A percentile compares a stretch with the other conserved stretches of the same genome.
Evolutionary conservation across 1,284 basidiomycete species (phyloP).

Genomic region (Moesziomyces aphidis): DNA sequence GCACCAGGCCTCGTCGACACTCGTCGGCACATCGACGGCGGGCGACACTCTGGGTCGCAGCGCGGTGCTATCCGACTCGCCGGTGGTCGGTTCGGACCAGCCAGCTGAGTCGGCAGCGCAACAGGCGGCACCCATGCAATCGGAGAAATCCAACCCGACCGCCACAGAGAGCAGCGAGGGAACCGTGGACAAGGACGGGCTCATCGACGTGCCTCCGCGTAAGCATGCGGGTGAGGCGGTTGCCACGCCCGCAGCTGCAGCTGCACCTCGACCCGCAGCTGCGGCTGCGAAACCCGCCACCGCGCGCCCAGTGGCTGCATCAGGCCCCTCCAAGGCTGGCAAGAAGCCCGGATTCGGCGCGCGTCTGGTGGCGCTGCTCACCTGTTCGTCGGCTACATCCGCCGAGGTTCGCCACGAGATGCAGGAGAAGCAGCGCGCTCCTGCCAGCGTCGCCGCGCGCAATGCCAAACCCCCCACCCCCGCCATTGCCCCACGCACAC

Average conservation of each 20-base stretch:
- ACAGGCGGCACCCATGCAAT: background rate
- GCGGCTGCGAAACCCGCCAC: constrained; percentile 1
- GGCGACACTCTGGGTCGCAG: constrained; percentile 24
- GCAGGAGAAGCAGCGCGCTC: constrained; percentile 25
- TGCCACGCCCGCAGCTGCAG: background rate
- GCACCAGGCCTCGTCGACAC: constrained; percentile 35
- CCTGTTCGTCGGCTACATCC: constrained; percentile 40
- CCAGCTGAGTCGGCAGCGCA: background rate
- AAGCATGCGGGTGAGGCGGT: constrained; percentile 7
- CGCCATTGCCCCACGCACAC: constrained; percentile 20
- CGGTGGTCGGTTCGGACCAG: background rate
- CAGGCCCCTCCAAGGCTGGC: background rate
- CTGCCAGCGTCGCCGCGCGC: constrained; percentile 8
- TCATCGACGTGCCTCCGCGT: constrained; percentile 28
- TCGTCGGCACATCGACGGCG: constrained; percentile 28
- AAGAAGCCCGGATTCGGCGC: constrained; percentile 32
- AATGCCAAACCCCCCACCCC: background rate
- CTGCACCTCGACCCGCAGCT: background rate
- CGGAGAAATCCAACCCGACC: background rate
- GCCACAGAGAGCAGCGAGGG: constrained; percentile 31
- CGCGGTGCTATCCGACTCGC: background rate
- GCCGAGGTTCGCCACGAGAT: constrained; percentile 37
- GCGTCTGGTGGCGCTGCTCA: constrained; percentile 48
- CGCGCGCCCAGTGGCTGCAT: constrained; percentile 1
- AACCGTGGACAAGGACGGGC: constrained; percentile 36